These are phyloP conservation scores for Mycena sanguinolenta DNA, from an alignment of 768 basidiomycete genomes.

Conservation along the genomic window DNA sequence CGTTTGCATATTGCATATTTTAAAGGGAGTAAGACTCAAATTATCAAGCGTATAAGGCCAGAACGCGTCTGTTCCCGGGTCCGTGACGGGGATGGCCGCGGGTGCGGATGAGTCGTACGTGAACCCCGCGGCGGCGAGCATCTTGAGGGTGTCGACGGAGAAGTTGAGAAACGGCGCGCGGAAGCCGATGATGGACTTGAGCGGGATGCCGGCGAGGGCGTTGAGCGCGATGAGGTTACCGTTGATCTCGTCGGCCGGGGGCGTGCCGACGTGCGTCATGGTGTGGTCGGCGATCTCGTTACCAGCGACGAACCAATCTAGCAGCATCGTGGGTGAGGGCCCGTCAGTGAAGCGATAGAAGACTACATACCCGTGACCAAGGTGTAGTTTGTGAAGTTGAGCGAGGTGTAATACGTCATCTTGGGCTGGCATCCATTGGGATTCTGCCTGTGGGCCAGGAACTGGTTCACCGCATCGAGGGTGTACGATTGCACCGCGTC, in stretches of 20 bases:
- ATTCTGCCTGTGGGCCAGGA: constrained; percentile 80
- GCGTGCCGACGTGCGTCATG: constrained; percentile 84
- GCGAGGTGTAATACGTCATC: constrained; percentile 82
- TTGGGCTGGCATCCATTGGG: constrained; percentile 81
- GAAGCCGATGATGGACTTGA: constrained; percentile 76
- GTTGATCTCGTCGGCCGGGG: constrained; percentile 74
- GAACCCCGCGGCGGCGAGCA: constrained; percentile 69
- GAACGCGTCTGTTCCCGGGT: constrained; percentile 76
- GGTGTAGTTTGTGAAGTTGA: constrained; percentile 83
- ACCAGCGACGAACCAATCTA: constrained; percentile 84
- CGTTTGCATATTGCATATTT: too few relatives aligned
- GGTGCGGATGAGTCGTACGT: constrained; percentile 78
- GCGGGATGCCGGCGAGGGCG: constrained; percentile 81
- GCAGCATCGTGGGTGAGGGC: constrained; percentile 49
- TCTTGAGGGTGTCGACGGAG: constrained; percentile 70
- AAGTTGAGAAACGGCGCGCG: constrained; percentile 84
- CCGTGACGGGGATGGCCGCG: constrained; percentile 75
- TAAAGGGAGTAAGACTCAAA: too few relatives aligned
- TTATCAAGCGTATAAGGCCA: constrained; percentile 92
- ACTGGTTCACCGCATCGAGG: constrained; percentile 78
- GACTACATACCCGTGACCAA: constrained; percentile 67
- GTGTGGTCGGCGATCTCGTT: constrained; percentile 90
- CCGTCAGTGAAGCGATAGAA: neutral
- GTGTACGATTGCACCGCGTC: constrained; percentile 85
- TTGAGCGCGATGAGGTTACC: constrained; percentile 86